Evolutionary conservation across 345 rosid genomes (phyloP).

Genomic region (Salix arbutifolia): DNA sequence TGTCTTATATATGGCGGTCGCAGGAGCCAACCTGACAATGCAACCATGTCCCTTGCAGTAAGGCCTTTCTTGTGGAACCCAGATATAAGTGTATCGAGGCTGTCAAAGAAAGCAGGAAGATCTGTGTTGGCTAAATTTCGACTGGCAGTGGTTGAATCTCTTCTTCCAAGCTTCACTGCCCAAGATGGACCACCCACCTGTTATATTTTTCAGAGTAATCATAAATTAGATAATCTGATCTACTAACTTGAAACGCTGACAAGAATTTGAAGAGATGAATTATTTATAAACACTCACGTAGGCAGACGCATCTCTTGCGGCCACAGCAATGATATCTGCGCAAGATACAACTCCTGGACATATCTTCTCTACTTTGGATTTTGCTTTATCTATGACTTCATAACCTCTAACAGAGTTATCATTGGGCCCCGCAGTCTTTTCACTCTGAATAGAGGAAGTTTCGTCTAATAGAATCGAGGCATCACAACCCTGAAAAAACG

Average conservation of each 20-base stretch:
- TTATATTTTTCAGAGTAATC: neutral
- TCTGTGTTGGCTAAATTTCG: neutral
- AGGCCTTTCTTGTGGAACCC: slow-evolving; percentile 12
- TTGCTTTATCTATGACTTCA: slow-evolving; percentile 9
- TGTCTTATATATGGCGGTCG: no score
- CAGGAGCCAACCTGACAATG: slow-evolving; percentile 11
- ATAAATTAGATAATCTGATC: neutral
- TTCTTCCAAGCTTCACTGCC: slow-evolving; percentile 25
- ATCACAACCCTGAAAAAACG: slow-evolving; percentile 20
- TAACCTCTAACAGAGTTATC: slow-evolving; percentile 11
- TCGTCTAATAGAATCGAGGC: slow-evolving; percentile 23
- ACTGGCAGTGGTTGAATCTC: slow-evolving; percentile 18
- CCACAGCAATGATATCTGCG: slow-evolving; percentile 9
- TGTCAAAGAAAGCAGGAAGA: slow-evolving; percentile 10
- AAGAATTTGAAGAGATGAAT: neutral
- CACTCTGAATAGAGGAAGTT: slow-evolving; percentile 6
- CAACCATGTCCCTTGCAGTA: slow-evolving; percentile 21
- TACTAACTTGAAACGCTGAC: neutral
- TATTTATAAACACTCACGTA: neutral
- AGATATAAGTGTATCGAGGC: neutral
- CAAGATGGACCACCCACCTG: slow-evolving; percentile 26
- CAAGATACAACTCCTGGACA: slow-evolving; percentile 16
- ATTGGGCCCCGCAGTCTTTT: slow-evolving; percentile 10
- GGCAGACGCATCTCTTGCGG: slow-evolving; percentile 18
- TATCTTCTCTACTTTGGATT: slow-evolving; percentile 11